Conservation (phyloP, 768 basidiomycete species). For the Rhodotorula taiwanensis region DNA sequence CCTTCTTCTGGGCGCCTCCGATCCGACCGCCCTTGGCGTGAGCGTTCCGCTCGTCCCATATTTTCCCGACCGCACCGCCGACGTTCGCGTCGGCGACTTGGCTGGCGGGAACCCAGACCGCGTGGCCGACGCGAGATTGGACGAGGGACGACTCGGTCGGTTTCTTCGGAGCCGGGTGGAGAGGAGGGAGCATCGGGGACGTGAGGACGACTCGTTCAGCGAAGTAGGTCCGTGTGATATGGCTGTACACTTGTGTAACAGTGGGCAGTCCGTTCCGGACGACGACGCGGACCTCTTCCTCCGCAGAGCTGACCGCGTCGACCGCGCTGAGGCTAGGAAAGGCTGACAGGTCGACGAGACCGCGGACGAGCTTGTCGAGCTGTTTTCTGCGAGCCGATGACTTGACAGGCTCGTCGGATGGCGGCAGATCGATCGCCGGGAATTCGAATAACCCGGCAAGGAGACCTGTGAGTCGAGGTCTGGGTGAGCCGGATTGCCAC, state of each 20-base stretch:
- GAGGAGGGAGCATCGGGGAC: not conserved
- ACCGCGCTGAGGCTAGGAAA: not conserved
- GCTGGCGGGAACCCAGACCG: conserved; percentile 21
- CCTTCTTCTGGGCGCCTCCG: not conserved
- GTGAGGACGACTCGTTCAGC: conserved; percentile 17
- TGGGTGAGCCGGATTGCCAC: not conserved
- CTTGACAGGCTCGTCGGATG: not conserved
- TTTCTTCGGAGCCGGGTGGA: not conserved
- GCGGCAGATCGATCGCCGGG: conserved; percentile 59
- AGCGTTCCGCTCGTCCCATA: conserved; percentile 24
- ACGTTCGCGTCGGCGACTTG: conserved; percentile 14
- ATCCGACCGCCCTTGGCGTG: not conserved
- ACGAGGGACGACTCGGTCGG: not conserved
- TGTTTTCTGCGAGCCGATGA: not conserved
- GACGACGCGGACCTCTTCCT: not conserved
- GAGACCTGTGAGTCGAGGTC: conserved; percentile 58
- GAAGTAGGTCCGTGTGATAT: conserved; percentile 66
- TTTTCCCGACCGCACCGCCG: conserved; percentile 33
- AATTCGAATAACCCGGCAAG: conserved; percentile 86
- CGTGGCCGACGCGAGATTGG: conserved; percentile 15
- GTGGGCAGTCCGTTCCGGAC: conserved; percentile 49
- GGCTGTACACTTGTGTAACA: conserved; percentile 77
- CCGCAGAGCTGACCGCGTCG: no score
- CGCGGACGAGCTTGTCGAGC: conserved; percentile 38
- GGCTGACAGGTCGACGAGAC: conserved; percentile 11